Base-by-base conservation (phyloP, 208 protist species). In the Zelonia costaricensis region DNA sequence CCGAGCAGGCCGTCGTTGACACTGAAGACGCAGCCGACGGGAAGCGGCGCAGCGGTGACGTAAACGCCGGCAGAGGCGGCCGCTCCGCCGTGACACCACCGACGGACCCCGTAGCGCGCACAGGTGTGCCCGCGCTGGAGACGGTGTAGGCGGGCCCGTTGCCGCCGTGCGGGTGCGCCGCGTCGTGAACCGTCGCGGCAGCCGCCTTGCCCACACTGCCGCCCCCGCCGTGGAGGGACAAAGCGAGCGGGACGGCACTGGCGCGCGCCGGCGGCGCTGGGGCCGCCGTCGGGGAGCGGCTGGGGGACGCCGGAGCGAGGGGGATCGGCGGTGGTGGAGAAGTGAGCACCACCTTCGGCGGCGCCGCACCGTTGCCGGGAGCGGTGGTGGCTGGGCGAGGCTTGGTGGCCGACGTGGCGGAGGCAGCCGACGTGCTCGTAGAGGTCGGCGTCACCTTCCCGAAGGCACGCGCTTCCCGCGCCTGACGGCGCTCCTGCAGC, bases 1-100 rank as follows among this genome's bases (percentile, higher is more conserved):
- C 55, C 4, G 55, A 61, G 9, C 46, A 49, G 0, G 42, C n/a
- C n/a, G 42, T 38, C 4, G 64, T 59, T 27, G 39, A 54, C 5
- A 43, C 42, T 16, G 42, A 25, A 9, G 64, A 64, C n/a, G 60
- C 39, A 22, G 28, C 53, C 8, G 56, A 71, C n/a, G 64, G 33
- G 20, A 63, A 12, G 4, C 39, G 42, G 10, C 30, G 33, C 15
- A 45, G 16, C 0, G 48, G 5, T 13, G 39, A 27, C 4, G 33
- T 40, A 15, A 4, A 30, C 15, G 23, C 18, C 2, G 16, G 18
- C 20, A 42, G 23, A 5, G 49, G 38, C 10, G 48, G 56, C 9
- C 51, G 64, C 48, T 58, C 48, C 25, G 48, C 18, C 8, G 12
- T 59, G 20, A 25, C 35, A 9, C 45, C 5, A 0, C 1, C 13